Evolutionary conservation across 768 basidiomycete species (phyloP).

Genomic region (Macrolepiota fuliginosa): DNA sequence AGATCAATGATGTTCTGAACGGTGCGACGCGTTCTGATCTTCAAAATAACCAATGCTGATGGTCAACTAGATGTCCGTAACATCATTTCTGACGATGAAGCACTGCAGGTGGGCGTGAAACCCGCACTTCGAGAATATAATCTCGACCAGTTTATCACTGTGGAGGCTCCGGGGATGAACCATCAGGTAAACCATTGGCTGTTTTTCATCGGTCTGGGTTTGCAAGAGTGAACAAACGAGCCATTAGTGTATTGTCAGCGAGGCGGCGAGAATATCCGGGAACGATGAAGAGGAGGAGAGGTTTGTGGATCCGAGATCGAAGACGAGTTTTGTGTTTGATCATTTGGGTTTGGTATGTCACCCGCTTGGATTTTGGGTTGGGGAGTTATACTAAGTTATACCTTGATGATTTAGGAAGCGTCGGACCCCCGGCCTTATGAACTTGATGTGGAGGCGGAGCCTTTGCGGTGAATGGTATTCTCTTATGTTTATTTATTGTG

Average conservation of each 20-base stretch:
- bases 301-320: conserved; percentile 82
- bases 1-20: conserved; percentile 95
- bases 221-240: conserved; percentile 18
- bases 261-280: conserved; percentile 52
- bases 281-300: conserved; percentile 52
- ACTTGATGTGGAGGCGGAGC: conserved; percentile 62
- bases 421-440: conserved; percentile 68
- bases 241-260: conserved; percentile 77
- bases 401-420: conserved; percentile 54
- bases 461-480: conserved; percentile 59
- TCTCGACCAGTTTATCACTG: conserved; percentile 80
- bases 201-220: conserved; percentile 8
- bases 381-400: conserved; percentile 10
- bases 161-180: conserved; percentile 73
- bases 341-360: conserved; percentile 74
- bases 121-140: conserved; percentile 86
- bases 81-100: conserved; percentile 84
- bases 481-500: not conserved
- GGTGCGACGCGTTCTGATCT: conserved; percentile 42
- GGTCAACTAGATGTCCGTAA: conserved; percentile 72
- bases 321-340: conserved; percentile 79
- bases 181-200: conserved; percentile 60
- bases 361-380: not conserved
- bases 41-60: conserved; percentile 10
- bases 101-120: conserved; percentile 73